phyloP scores from a whole-genome alignment of 805 yeast genomes.

The Candida orba region DNA sequence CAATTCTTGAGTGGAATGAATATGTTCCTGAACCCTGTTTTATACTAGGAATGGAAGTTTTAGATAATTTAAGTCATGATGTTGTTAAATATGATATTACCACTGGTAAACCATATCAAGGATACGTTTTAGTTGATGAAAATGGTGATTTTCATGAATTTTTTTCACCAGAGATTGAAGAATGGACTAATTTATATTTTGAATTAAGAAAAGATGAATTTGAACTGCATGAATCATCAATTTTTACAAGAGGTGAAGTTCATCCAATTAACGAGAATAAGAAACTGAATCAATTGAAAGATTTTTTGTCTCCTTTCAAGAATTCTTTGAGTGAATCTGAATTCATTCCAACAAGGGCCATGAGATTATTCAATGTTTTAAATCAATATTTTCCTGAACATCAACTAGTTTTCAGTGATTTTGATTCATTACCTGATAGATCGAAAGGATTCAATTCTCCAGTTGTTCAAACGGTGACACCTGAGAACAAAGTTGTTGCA shows the following conservation, averaged over 20 bases:
- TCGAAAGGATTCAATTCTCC: conserved; percentile 62
- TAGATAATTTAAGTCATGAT: conserved; percentile 82
- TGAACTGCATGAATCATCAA: conserved; percentile 1
- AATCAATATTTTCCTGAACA: conserved; percentile 68
- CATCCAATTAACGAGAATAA: conserved; percentile 59
- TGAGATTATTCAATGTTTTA: conserved; percentile 58
- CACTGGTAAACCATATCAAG: conserved; percentile 66
- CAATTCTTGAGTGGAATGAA: conserved; percentile 68
- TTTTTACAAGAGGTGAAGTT: conserved; percentile 15
- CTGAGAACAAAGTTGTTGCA: conserved; percentile 54
- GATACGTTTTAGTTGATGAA: conserved; percentile 65
- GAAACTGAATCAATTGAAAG: conserved; percentile 32
- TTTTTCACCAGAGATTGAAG: conserved; percentile 54
- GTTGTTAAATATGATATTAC: conserved; percentile 64
- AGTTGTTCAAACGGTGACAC: conserved; percentile 70
- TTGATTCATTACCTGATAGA: conserved; percentile 36
- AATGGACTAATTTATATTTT: conserved; percentile 48
- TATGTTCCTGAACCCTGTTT: conserved; percentile 60
- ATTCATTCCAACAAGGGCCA: conserved; percentile 70
- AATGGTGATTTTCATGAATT: conserved; percentile 72
- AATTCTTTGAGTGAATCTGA: conserved; percentile 63
- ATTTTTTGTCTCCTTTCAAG: conserved; percentile 55
- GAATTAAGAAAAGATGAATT: conserved; percentile 28
- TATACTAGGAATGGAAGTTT: conserved; percentile 73
- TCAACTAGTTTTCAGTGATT: conserved; percentile 67